Conservation (phyloP, 2,329 filamentous ascomycete species). For the Anisogramma anomala region DNA sequence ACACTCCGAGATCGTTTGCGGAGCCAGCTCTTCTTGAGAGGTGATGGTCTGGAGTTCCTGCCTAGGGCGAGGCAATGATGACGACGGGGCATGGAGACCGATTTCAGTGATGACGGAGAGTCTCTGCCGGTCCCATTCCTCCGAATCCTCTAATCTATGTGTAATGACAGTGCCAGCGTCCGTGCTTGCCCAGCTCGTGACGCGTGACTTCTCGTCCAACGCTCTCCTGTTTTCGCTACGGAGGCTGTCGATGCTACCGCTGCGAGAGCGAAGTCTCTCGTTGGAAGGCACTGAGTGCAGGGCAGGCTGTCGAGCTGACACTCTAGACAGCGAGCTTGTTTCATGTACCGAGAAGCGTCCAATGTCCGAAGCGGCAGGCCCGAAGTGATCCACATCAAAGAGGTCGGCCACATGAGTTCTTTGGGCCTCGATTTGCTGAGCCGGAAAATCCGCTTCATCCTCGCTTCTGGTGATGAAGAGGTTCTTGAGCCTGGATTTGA, state of each 20-base stretch:
- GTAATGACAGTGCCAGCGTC: conserved; percentile 43
- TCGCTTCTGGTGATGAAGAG: conserved; percentile 38
- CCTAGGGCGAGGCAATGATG: conserved; percentile 22
- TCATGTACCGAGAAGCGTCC: neutral
- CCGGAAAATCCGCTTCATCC: conserved; percentile 28
- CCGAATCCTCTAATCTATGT: conserved; percentile 25
- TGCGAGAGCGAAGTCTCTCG: conserved; percentile 38
- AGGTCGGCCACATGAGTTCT: conserved; percentile 21
- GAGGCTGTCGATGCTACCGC: conserved; percentile 44
- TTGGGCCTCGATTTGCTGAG: conserved; percentile 41
- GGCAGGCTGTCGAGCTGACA: conserved; percentile 38
- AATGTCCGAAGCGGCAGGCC: conserved; percentile 14
- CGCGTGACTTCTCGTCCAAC: conserved; percentile 46
- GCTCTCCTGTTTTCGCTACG: conserved; percentile 25
- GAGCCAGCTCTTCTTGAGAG: conserved; percentile 12
- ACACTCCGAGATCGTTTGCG: neutral
- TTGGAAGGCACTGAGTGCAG: conserved; percentile 35
- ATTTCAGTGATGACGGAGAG: conserved; percentile 55
- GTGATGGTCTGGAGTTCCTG: conserved; percentile 20
- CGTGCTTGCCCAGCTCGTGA: conserved; percentile 63
- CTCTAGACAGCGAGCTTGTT: conserved; percentile 28
- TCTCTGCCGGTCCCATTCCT: conserved; percentile 42
- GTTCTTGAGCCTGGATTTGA: conserved; percentile 50
- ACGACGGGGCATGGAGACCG: conserved; percentile 31
- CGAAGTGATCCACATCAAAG: conserved; percentile 13